These are phyloP conservation scores for Batkoa obscura DNA, from an alignment of 371 early-diverging fungal species.

Conservation along the genomic window DNA sequence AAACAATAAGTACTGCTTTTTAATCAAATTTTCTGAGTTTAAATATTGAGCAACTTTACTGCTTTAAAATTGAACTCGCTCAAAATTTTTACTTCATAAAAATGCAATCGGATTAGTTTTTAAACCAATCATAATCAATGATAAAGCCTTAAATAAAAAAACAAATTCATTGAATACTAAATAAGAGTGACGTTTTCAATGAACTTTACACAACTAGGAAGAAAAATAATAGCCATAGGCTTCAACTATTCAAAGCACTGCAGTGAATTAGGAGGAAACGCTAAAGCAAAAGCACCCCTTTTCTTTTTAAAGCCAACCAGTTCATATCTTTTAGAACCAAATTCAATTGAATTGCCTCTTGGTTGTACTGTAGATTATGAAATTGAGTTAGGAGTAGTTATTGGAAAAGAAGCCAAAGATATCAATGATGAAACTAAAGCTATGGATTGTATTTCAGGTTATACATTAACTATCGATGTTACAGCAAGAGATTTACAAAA, in stretches of 20 bases:
- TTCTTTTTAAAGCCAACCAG: conserved; percentile 90
- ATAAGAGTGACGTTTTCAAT: no score
- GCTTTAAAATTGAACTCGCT: no score
- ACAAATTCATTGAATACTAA: no score
- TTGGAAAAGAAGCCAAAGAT: conserved; percentile 65
- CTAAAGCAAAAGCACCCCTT: conserved; percentile 70
- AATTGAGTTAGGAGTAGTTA: conserved; percentile 86
- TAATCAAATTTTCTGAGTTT: no score
- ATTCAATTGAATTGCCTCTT: conserved; percentile 57
- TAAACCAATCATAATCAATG: no score
- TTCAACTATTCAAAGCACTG: conserved; percentile 78
- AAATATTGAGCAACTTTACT: no score
- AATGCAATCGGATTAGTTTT: no score
- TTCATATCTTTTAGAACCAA: conserved; percentile 50
- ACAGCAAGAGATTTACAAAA: conserved; percentile 81
- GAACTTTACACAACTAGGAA: conserved; percentile 39
- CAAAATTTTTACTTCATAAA: no score
- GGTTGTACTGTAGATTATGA: conserved; percentile 81
- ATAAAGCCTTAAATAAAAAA: no score
- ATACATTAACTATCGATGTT: conserved; percentile 78
- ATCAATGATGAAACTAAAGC: conserved; percentile 42
- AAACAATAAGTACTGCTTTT: no score
- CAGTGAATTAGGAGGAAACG: conserved; percentile 78
- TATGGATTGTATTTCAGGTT: conserved; percentile 52
- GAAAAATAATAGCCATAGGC: conserved; percentile 84